phyloP scores from a whole-genome alignment of 306 rosid species.

The Cucumis melo region DNA sequence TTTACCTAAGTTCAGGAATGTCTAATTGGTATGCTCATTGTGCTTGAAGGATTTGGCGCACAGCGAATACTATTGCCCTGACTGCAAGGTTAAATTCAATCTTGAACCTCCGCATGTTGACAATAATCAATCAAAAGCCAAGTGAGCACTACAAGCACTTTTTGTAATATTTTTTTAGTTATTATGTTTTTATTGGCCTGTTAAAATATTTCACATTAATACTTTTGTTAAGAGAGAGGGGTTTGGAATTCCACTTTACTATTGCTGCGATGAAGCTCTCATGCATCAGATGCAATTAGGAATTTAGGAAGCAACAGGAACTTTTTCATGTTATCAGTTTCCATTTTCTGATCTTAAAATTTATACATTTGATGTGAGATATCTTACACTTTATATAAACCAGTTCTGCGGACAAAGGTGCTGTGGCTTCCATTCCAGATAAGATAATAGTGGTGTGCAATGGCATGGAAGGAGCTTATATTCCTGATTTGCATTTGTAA shows the following conservation, averaged over 20 bases:
- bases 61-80: constrained; percentile 78
- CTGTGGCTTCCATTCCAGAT: constrained; percentile 34
- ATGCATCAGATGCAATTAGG: neutral
- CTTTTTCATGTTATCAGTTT: neutral
- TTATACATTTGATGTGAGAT: neutral
- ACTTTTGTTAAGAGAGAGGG: neutral
- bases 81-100: constrained; percentile 45
- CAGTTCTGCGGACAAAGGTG: constrained; percentile 36
- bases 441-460: constrained; percentile 70
- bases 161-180: neutral
- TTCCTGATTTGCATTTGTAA: constrained; percentile 80
- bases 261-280: neutral
- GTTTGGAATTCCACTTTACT: neutral
- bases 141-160: constrained; percentile 23
- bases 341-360: neutral
- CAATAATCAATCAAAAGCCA: constrained; percentile 26
- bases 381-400: constrained; percentile 7
- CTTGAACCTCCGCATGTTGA: constrained; percentile 23
- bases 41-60: constrained; percentile 61
- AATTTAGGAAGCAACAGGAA: neutral
- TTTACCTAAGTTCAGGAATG: neutral
- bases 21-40: constrained; percentile 8
- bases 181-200: neutral
- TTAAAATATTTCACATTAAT: neutral
- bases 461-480: constrained; percentile 82